Percentiles rank a stretch among this genome's conserved stretches.
These are phyloP conservation scores for Penicillium nordicum DNA, from an alignment of 2,329 filamentous ascomycete species.

Conservation along the genomic window DNA sequence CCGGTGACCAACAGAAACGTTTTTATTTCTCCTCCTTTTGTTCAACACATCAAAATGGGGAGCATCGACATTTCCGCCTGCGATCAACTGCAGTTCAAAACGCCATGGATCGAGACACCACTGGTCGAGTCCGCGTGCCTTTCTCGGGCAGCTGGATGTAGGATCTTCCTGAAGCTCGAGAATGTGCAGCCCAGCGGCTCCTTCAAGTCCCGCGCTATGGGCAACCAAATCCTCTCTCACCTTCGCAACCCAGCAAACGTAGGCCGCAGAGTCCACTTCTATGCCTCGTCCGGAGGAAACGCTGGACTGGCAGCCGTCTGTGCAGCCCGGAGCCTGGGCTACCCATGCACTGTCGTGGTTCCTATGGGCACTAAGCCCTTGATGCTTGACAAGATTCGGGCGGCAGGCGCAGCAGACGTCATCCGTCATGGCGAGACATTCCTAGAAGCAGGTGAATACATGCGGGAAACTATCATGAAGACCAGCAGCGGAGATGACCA, in stretches of 20 bases:
- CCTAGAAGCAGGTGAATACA: constrained; percentile 65
- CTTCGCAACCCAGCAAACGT: constrained; percentile 41
- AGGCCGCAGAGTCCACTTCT: constrained; percentile 63
- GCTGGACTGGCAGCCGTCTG: constrained; percentile 78
- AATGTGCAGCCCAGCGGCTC: constrained; percentile 80
- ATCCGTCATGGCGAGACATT: constrained; percentile 66
- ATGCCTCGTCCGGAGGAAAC: constrained; percentile 76
- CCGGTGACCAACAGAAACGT: background rate
- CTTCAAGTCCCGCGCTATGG: constrained; percentile 78
- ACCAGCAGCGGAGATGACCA: constrained; percentile 22
- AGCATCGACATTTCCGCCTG: constrained; percentile 30
- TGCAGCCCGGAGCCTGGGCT: constrained; percentile 62
- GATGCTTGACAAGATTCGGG: constrained; percentile 69
- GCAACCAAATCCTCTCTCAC: constrained; percentile 62
- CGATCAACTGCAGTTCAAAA: constrained; percentile 29
- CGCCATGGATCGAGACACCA: constrained; percentile 69
- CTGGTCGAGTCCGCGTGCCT: constrained; percentile 64
- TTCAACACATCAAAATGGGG: constrained; percentile 32
- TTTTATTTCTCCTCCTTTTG: constrained; percentile 1
- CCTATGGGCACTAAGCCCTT: constrained; percentile 62
- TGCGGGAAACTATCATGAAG: constrained; percentile 53
- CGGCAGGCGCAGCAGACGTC: constrained; percentile 63
- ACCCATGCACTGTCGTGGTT: constrained; percentile 72
- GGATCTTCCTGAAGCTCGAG: constrained; percentile 81
- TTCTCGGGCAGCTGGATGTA: constrained; percentile 69